Evolutionary conservation across 2,329 filamentous ascomycete genomes (phyloP), one percentile per base, ranked within the genome.

Genomic region (Leptographium lundbergii): DNA sequence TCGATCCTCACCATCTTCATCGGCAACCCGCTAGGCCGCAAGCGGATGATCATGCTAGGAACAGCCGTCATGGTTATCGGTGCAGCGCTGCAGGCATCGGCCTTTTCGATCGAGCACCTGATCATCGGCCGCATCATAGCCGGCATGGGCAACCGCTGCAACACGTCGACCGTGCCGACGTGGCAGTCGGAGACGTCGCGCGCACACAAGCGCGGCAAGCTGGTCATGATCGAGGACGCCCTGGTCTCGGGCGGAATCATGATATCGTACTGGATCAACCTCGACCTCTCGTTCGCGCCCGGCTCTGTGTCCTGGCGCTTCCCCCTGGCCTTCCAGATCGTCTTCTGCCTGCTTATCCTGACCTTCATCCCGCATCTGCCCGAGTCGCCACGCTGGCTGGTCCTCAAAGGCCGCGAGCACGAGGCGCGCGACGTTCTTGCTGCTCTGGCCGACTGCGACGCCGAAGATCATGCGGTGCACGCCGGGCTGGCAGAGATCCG

Each of bases 151-250:
- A 73, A 74, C 60, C 72, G 73, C 55, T 68, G 68, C 36, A 73
- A 74, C 58, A 75, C 73, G 0, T 73, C 71, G 0, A 78, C 75
- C 1, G 75, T 59, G 13, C 81, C 81, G 4, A 82, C 80, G 55
- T 85, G 81, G 81, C 80, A 84, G 61, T 81, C 80, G 0, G 81
- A 84, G 66, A 81, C 77, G 0, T 82, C 79, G 47, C 76, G 75
- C 19, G 72, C 79, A 3, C 77, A 84, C 64, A 79, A 81, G 64
- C 74, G 81, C 55, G 81, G 80, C n/a, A 81, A 80, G 63, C 71
- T 82, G 29, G 79, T 84, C 67, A 81, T 82, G 78, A 75, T 83
- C 54, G 80, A 84, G 66, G 80, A 80, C 22, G 78, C 79, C 6
- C 71, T 82, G 57, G 81, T 84, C 62, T 81, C 79, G 0, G 73